Percentiles rank a stretch among this genome's conserved stretches.
Conservation (phyloP, 305 asterid species). For the Solanum chacoense region DNA sequence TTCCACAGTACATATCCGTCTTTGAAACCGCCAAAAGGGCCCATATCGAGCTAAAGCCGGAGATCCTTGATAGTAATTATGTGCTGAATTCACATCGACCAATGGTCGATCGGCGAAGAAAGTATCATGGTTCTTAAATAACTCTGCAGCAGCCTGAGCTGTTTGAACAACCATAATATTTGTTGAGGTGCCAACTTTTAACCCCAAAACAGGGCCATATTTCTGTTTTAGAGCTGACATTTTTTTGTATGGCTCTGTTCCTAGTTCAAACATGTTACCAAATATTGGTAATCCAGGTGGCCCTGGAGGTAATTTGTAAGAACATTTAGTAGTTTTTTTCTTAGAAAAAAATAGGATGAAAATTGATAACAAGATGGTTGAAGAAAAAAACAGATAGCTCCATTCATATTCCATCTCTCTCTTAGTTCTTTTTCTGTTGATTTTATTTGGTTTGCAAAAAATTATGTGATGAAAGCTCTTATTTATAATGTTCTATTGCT, state of each 20-base stretch:
- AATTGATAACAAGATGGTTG: background rate
- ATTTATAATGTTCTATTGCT: background rate
- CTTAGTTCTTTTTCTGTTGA: background rate
- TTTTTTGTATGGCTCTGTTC: background rate
- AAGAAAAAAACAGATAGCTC: background rate
- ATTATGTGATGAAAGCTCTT: background rate
- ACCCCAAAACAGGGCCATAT: slow-evolving; percentile 11
- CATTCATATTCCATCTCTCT: background rate
- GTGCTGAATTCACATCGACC: background rate
- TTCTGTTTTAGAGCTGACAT: background rate
- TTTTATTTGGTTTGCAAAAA: background rate
- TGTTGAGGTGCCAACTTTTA: slow-evolving; percentile 1
- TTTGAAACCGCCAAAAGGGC: background rate
- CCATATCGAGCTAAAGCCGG: background rate
- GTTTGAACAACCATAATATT: slow-evolving; percentile 9
- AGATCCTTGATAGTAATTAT: slow-evolving; percentile 1
- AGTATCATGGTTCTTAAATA: slow-evolving; percentile 11
- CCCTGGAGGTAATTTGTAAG: slow-evolving; percentile 11
- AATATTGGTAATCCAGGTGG: slow-evolving; percentile 12
- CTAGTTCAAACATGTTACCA: slow-evolving; percentile 11
- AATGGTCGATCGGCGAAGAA: background rate
- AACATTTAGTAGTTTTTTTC: background rate
- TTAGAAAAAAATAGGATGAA: background rate
- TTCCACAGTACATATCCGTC: background rate
- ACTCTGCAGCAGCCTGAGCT: slow-evolving; percentile 1